These are phyloP conservation scores for Auxenochlorella pyrenoidosa DNA, from an alignment of 139 green algal genomes.

Conservation along the genomic window DNA sequence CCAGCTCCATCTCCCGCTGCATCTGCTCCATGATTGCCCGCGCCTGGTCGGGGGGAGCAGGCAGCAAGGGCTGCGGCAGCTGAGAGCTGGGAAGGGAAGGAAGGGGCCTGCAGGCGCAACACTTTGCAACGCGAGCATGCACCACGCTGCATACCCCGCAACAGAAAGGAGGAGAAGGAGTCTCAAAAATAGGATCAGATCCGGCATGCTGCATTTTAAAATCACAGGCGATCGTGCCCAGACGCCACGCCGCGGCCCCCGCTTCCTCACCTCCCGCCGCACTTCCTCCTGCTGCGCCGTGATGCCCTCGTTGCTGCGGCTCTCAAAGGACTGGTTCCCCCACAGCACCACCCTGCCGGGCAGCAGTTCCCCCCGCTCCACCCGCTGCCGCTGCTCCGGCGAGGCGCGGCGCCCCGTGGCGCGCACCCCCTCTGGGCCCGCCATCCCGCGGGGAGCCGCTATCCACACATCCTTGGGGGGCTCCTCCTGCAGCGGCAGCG, in stretches of 20 bases:
- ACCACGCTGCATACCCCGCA: too few relatives aligned
- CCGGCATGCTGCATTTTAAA: too few relatives aligned
- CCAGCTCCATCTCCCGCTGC: neutral
- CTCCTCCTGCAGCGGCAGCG: neutral
- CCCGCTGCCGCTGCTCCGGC: neutral
- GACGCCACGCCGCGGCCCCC: too few relatives aligned
- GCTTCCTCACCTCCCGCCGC: constrained; percentile 20
- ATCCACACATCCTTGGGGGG: neutral
- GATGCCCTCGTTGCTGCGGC: constrained; percentile 10
- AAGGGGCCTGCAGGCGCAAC: too few relatives aligned
- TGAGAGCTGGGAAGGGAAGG: too few relatives aligned
- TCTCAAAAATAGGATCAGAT: too few relatives aligned
- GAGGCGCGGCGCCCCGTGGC: neutral
- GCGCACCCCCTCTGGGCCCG: neutral
- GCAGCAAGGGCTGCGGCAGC: neutral
- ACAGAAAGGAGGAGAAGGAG: too few relatives aligned
- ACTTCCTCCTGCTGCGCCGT: constrained; percentile 31
- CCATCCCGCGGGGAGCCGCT: neutral
- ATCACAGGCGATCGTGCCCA: too few relatives aligned
- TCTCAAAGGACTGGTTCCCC: neutral
- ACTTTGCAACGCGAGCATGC: neutral
- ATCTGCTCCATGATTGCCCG: constrained; percentile 7
- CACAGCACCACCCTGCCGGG: neutral
- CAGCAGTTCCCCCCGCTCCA: neutral
- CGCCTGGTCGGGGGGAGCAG: neutral